Base-by-base conservation (phyloP, 176 grass and related monocot genomes). In the Elaeis guineensis region DNA sequence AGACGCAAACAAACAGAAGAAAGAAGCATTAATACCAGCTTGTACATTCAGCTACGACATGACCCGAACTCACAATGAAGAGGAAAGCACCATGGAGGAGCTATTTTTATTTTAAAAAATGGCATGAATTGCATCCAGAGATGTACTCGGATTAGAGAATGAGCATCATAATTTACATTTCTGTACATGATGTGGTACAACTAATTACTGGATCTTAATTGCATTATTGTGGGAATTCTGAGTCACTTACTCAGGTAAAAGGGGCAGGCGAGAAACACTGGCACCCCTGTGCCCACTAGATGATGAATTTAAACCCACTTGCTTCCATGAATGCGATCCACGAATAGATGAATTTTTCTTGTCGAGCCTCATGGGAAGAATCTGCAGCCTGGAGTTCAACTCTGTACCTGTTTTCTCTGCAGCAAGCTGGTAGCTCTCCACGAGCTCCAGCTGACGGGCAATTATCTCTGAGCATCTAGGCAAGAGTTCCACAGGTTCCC, bases 401-500 rank as follows among this genome's bases (percentile, higher is more conserved):
- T 97, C 84, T 4, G 87, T 98, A 72, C 79, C 93, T 21, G 83
- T 92, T 21, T 81, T 88, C 78, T 98, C 88, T 9, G 93, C 87
- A 1, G 86, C 69, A n/a, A 98, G 76, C 76, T 98, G 93, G 59
- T 92, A 98, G 81, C 87, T 98, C 62, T 98, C 84, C 11, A 98
- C 93, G 18, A 98, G 87, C 81, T 91, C 87, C 44, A 98, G 75
- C 59, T 98, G 93, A 54, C 84, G 84, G 57, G 93, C 87, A 66
- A 98, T 83, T 50, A 98, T 92, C 67, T 91, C 93, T 30, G 87
- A 91, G 83, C 93, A 98, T 80, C 93, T 80, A 62, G 93, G 93
- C 23, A 97, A 84, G 25, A 97, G 87, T 61, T 92, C 87, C 6
- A 98, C 93, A 5, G 87, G 84, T 63, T 98, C 93, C 16, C 93